Conservation (phyloP, 345 rosid species). For the Citrus trifoliata region DNA sequence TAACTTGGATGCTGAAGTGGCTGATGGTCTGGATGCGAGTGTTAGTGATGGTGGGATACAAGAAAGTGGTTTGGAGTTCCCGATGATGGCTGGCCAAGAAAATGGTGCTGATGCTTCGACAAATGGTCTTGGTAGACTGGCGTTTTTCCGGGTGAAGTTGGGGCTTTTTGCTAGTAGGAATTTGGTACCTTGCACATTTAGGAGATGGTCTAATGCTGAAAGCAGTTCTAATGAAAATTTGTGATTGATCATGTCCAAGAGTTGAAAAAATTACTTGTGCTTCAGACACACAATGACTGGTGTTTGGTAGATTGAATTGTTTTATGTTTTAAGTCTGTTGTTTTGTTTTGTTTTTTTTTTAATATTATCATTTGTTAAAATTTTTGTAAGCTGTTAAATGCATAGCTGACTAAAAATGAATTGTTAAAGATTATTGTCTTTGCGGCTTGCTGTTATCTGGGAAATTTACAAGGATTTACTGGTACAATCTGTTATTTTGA, state of each 20-base stretch:
- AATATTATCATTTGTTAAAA: neutral
- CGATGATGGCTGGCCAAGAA: constrained; percentile 22
- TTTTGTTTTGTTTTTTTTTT: neutral
- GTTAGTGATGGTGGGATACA: constrained; percentile 32
- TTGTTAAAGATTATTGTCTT: neutral
- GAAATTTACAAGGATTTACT: neutral
- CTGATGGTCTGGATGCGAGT: constrained; percentile 31
- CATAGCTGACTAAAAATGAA: neutral
- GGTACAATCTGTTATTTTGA: neutral
- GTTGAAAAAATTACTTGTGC: constrained; percentile 14
- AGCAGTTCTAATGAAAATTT: constrained; percentile 26
- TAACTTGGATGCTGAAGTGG: constrained; percentile 54
- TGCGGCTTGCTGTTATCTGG: neutral
- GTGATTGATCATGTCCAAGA: constrained; percentile 22
- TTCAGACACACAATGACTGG: neutral
- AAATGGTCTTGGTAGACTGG: constrained; percentile 46
- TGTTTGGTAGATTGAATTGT: neutral
- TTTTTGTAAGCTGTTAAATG: neutral
- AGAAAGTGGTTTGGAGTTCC: constrained; percentile 42
- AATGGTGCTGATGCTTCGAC: constrained; percentile 33
- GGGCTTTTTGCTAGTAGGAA: constrained; percentile 58
- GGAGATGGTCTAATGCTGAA: constrained; percentile 51
- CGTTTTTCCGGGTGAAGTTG: constrained; percentile 44
- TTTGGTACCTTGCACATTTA: constrained; percentile 48
- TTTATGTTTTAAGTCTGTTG: neutral